Evolutionary conservation across 108 stramenopile species (phyloP).

Genomic region (Fragilariopsis cylindrus): DNA sequence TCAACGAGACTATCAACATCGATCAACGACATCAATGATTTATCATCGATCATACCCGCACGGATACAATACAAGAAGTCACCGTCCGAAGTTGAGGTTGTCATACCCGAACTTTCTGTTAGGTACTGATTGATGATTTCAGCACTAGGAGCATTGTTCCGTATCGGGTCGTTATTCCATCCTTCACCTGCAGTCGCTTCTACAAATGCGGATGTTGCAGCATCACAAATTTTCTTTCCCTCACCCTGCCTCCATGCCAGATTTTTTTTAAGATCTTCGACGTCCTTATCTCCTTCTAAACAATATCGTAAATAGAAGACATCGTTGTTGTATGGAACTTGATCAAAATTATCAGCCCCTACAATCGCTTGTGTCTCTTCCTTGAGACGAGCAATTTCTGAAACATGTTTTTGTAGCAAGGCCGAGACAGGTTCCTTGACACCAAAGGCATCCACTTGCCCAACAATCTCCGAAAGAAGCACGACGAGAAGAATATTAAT

Average conservation of each 20-base stretch:
- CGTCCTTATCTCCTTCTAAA: slow-evolving; percentile 37
- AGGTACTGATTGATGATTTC: slow-evolving; percentile 50
- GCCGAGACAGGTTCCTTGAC: slow-evolving; percentile 32
- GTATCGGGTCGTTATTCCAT: slow-evolving; percentile 81
- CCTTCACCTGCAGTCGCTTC: slow-evolving; percentile 33
- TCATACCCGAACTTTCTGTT: slow-evolving; percentile 44
- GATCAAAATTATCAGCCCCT: slow-evolving; percentile 13
- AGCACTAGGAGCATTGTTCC: slow-evolving; percentile 54
- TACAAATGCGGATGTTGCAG: slow-evolving; percentile 53
- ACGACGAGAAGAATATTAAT: background rate
- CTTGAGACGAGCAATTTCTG: slow-evolving; percentile 38
- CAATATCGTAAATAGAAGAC: slow-evolving; percentile 80
- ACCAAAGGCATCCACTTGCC: slow-evolving; percentile 22
- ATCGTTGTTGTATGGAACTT: slow-evolving; percentile 43
- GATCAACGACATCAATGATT: slow-evolving; percentile 61
- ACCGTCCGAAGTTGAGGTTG: slow-evolving; percentile 46
- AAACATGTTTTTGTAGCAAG: slow-evolving; percentile 29
- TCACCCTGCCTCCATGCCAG: slow-evolving; percentile 60
- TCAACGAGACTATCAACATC: slow-evolving; percentile 60
- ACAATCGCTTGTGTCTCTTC: slow-evolving; percentile 27
- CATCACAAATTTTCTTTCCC: slow-evolving; percentile 56
- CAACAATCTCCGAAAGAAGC: background rate
- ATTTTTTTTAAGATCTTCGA: slow-evolving; percentile 39
- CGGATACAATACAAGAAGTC: slow-evolving; percentile 83
- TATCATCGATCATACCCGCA: slow-evolving; percentile 83